Conservation (phyloP, 2,329 filamentous ascomycete species). For the Lasiodiplodia gonubiensis region DNA sequence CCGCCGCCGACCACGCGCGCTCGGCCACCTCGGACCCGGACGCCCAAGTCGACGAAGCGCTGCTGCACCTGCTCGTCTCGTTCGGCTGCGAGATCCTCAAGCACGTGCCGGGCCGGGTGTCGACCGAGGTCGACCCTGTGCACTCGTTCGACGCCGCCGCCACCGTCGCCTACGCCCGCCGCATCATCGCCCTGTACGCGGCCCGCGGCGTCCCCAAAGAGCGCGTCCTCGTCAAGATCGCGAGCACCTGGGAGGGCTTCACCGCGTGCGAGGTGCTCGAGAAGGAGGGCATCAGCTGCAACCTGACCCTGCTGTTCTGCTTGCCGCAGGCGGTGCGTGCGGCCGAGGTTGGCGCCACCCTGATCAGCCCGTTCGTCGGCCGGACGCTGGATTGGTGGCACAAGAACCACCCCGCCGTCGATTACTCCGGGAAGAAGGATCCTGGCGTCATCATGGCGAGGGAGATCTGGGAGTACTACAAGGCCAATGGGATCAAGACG, state of each 20-base stretch:
- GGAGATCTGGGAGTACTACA: constrained; percentile 59
- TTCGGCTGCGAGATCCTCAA: constrained; percentile 12
- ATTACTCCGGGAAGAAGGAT: constrained; percentile 51
- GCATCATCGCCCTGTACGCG: constrained; percentile 57
- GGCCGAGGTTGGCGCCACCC: constrained; percentile 62
- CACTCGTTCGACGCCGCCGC: background rate
- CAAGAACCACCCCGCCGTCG: constrained; percentile 68
- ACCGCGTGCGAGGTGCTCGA: constrained; percentile 64
- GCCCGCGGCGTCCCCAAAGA: constrained; percentile 45
- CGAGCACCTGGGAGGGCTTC: constrained; percentile 68
- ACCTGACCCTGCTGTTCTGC: constrained; percentile 68
- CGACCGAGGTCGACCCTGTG: constrained; percentile 9
- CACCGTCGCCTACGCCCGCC: constrained; percentile 46
- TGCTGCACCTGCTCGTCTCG: constrained; percentile 15
- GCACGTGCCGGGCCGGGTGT: constrained; percentile 13
- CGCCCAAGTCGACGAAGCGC: constrained; percentile 1
- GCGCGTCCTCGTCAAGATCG: constrained; percentile 67
- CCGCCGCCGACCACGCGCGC: background rate
- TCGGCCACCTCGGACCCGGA: background rate
- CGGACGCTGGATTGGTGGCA: constrained; percentile 38
- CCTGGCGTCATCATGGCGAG: constrained; percentile 57
- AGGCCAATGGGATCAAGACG: constrained; percentile 50
- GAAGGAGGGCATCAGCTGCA: constrained; percentile 58
- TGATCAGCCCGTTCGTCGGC: constrained; percentile 60
- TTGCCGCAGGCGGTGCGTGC: constrained; percentile 66